phyloP scores from a whole-genome alignment of 768 basidiomycete genomes.

The Pleurotus tuoliensis region DNA sequence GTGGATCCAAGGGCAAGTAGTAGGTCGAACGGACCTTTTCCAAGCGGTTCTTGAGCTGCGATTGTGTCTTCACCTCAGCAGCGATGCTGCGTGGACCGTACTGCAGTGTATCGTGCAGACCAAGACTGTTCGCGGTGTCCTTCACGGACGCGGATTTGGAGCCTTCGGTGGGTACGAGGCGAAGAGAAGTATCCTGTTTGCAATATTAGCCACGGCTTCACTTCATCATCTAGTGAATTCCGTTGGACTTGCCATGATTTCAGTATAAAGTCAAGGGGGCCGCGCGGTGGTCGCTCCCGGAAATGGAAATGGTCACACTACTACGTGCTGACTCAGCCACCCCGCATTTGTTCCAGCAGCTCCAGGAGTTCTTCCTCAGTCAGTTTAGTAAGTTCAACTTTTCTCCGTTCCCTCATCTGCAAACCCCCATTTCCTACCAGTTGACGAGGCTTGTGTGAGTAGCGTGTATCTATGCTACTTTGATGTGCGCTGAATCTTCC shows the following conservation, averaged over 20 bases:
- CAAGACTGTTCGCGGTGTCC: conserved; percentile 69
- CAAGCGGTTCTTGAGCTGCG: conserved; percentile 64
- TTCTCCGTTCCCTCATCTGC: no score
- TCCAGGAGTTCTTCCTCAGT: no score
- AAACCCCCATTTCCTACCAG: neutral
- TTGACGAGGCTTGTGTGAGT: neutral
- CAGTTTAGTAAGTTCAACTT: no score
- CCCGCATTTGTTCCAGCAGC: no score
- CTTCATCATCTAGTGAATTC: neutral
- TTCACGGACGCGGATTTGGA: conserved; percentile 61
- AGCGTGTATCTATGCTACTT: neutral
- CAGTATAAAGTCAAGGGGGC: neutral
- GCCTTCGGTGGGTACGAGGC: conserved; percentile 55
- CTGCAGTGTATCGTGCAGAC: conserved; percentile 84
- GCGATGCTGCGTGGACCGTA: conserved; percentile 84
- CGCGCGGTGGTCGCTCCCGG: neutral
- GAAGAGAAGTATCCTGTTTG: conserved; percentile 46
- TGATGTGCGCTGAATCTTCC: neutral
- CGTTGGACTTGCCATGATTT: conserved; percentile 6
- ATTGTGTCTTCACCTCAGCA: conserved; percentile 61
- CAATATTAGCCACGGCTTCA: neutral
- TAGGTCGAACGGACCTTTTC: conserved; percentile 57
- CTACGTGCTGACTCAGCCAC: no score
- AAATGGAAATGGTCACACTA: no score
- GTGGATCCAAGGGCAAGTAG: neutral